Conservation (phyloP, 768 basidiomycete species). For the Sutorius australiensis region DNA sequence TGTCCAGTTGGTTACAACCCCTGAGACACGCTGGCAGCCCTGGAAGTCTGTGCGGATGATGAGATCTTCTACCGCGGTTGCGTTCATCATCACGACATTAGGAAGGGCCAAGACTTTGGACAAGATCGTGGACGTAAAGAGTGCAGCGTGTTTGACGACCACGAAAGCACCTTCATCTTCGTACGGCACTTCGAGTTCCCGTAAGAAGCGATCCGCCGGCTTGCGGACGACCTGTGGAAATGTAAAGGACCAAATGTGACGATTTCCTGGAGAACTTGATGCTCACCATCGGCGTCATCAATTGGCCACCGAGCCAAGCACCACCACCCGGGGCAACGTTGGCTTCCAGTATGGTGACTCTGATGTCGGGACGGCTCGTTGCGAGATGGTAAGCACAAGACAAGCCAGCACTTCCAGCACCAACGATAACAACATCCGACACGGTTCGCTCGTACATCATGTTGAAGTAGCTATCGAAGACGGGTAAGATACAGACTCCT, state of each 20-base stretch:
- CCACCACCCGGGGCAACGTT: conserved; percentile 77
- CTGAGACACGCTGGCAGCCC: conserved; percentile 42
- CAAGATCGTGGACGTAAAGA: conserved; percentile 76
- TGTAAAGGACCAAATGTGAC: background rate
- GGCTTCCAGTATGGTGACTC: conserved; percentile 66
- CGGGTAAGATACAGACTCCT: background rate
- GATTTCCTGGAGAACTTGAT: background rate
- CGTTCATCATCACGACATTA: conserved; percentile 74
- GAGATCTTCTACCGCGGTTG: conserved; percentile 78
- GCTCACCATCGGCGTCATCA: conserved; percentile 74
- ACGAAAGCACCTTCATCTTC: conserved; percentile 77
- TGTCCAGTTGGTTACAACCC: conserved; percentile 56
- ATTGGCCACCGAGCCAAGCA: conserved; percentile 75
- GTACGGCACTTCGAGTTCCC: conserved; percentile 65
- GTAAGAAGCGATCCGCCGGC: conserved; percentile 69
- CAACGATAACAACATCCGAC: conserved; percentile 75
- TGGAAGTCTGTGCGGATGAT: conserved; percentile 56
- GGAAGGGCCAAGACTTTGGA: conserved; percentile 66
- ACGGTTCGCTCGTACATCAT: conserved; percentile 71
- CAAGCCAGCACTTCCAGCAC: conserved; percentile 66
- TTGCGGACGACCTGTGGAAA: conserved; percentile 63
- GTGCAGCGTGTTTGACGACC: conserved; percentile 77
- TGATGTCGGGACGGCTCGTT: conserved; percentile 62
- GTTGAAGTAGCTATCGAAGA: conserved; percentile 57
- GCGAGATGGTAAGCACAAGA: conserved; percentile 74